Conservation (phyloP, 2,329 filamentous ascomycete species). For the Thielaviopsis euricoi region DNA sequence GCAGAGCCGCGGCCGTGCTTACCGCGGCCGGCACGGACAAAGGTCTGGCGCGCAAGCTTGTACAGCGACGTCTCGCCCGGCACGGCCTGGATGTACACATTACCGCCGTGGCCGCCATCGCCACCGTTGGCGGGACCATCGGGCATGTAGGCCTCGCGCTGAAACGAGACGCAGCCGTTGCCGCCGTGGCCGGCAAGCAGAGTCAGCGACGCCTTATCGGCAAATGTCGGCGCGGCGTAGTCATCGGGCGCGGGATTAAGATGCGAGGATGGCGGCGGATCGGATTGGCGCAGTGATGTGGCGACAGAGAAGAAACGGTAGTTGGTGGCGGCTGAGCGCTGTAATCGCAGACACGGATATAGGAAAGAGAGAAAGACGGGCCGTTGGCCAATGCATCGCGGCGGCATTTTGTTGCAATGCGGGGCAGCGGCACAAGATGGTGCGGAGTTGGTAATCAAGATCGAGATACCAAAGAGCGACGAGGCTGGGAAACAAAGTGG, state of each 20-base stretch:
- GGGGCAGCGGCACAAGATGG: slow-evolving; percentile 6
- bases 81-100: slow-evolving; percentile 85
- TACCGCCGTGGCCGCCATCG: slow-evolving; percentile 82
- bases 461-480: background rate
- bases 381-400: slow-evolving; percentile 23
- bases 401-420: slow-evolving; percentile 21
- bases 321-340: slow-evolving; percentile 13
- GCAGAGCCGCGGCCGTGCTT: slow-evolving; percentile 61
- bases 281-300: slow-evolving; percentile 19
- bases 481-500: background rate
- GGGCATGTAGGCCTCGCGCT: slow-evolving; percentile 76
- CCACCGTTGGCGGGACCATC: slow-evolving; percentile 89
- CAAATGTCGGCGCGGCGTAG: slow-evolving; percentile 68
- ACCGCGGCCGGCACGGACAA: slow-evolving; percentile 60
- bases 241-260: slow-evolving; percentile 73
- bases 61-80: slow-evolving; percentile 84
- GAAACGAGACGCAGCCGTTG: slow-evolving; percentile 84
- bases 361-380: slow-evolving; percentile 30
- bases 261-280: slow-evolving; percentile 31
- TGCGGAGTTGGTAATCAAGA: background rate
- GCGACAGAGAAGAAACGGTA: background rate
- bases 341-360: slow-evolving; percentile 27
- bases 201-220: slow-evolving; percentile 66
- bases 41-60: slow-evolving; percentile 65
- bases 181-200: slow-evolving; percentile 70